A percentile compares a stretch with the other conserved stretches of the same genome.
phyloP scores from a whole-genome alignment of 202 grass and related monocot species.

The Saccharum hybrid region DNA sequence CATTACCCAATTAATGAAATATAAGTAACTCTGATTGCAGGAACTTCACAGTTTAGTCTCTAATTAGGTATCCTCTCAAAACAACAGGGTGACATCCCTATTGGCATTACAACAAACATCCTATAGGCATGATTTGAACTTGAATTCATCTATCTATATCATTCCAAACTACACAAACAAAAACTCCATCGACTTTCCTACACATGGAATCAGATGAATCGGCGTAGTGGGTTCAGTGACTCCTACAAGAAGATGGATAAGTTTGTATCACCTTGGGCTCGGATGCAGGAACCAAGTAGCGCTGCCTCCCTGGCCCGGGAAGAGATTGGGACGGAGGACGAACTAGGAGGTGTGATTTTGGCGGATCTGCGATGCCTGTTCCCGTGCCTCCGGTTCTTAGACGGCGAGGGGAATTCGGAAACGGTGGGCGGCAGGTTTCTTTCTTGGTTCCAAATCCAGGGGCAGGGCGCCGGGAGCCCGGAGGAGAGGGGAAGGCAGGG shows the following conservation, averaged over 20 bases:
- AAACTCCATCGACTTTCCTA: background rate
- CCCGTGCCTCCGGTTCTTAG: background rate
- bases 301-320: background rate
- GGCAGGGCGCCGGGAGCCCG: background rate
- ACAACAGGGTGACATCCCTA: background rate
- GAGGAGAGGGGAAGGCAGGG: background rate
- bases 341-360: background rate
- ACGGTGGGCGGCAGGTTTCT: slow-evolving; percentile 20
- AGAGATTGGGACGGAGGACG: background rate
- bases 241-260: background rate
- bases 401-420: background rate
- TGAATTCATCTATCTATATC: background rate
- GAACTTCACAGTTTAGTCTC: background rate
- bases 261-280: slow-evolving; percentile 29
- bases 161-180: background rate
- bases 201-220: background rate
- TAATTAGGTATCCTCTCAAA: background rate
- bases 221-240: background rate
- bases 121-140: background rate
- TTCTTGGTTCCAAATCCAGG: slow-evolving; percentile 37
- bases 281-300: background rate
- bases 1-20: too few relatives aligned
- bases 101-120: slow-evolving; percentile 31
- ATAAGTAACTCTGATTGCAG: background rate
- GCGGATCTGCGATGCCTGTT: background rate